Evolutionary conservation across 1,284 basidiomycete species (phyloP), one percentile per base, ranked within the genome.

Genomic region (Ustilago loliicola): DNA sequence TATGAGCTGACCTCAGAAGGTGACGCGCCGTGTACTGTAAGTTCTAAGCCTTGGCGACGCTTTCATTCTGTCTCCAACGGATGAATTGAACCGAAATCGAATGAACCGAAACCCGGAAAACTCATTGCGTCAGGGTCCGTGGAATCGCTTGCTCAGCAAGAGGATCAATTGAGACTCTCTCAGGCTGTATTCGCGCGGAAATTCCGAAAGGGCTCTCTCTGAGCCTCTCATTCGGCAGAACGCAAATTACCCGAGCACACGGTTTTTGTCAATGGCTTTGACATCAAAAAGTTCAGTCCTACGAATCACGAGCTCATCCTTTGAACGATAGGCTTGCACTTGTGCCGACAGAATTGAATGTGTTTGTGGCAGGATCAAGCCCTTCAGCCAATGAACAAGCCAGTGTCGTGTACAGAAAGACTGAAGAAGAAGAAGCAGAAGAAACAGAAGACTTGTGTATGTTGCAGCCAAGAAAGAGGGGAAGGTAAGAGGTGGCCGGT

Each of bases 121-220:
- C 21, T 55, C 9, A 25, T 30, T 29, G 40, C 11, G 17, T 47
- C 56, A 47, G 42, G 25, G 55, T 57, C 45, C 45, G 45, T 47
- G 13, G 25, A 27, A 8, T 15, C 13, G 48, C n/a, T 5, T 15
- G 27, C n/a, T 5, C 8, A 15, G 27, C 23, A 1, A 29, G 25
- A 6, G 8, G 19, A n/a, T 5, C 19, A 7, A n/a, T n/a, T n/a
- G n/a, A n/a, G n/a, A n/a, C n/a, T 36, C 21, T 21, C 17, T n/a
- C 36, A 38, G 45, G 34, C 17, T 11, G 11, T 36, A 61, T 3
- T 61, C 58, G 58, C 48, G 58, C 58, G 58, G 48, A 47, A 52
- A 9, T 61, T 51, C 58, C 48, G 58, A 53, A 34, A 29, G 11
- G 9, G 17, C 15, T 45, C 40, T 45, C 13, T 21, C n/a, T 42